Evolutionary conservation across 2,329 filamentous ascomycete species (phyloP), one percentile per base, ranked within the genome.

Genomic region (Talaromyces rugulosus): DNA sequence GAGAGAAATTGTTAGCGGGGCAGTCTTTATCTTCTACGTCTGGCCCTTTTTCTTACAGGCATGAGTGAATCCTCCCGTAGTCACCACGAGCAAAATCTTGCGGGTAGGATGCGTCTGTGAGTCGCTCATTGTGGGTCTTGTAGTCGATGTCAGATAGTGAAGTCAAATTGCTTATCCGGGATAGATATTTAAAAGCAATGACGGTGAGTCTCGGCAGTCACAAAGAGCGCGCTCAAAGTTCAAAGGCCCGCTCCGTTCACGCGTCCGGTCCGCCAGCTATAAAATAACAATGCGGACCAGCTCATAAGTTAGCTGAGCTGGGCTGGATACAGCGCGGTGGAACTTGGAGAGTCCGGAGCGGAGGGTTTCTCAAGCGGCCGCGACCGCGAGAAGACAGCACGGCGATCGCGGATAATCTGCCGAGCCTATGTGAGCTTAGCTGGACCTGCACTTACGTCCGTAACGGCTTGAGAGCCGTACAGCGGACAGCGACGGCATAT

Each of bases 11-110:
- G 5, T 56, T 27, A n/a, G 11, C 58, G 11, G 44, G 23, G 18
- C 18, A 33, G 11, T 27, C 36, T 30, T 40, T 40, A 27, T 61
- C 42, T 33, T 47, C 16, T 5, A 33, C 34, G 56, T 31, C 64
- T 71, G 23, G 23, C 2, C 71, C 68, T 27, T 74, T 74, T 54
- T 77, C 73, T 4, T 60, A 60, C 58, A 55, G 18, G 58, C 58
- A 60, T 60, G 58, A 11, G 74, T 76, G 58, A 74, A 76, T 34
- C 75, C 75, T n/a, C 75, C 74, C 3, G 69, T 71, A 3, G 74
- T 75, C 23, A 69, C 74, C 6, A 75, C 69, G 31, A 76, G 66
- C 52, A 77, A 69, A 27, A 77, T 70, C 77, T 67, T 68, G 5
- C 66, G 61, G 23, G 33, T 50, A 4, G 36, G 60, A 51, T 63